These are phyloP conservation scores for Cucumis melo DNA, from an alignment of 306 rosid genomes.

Conservation along the genomic window DNA sequence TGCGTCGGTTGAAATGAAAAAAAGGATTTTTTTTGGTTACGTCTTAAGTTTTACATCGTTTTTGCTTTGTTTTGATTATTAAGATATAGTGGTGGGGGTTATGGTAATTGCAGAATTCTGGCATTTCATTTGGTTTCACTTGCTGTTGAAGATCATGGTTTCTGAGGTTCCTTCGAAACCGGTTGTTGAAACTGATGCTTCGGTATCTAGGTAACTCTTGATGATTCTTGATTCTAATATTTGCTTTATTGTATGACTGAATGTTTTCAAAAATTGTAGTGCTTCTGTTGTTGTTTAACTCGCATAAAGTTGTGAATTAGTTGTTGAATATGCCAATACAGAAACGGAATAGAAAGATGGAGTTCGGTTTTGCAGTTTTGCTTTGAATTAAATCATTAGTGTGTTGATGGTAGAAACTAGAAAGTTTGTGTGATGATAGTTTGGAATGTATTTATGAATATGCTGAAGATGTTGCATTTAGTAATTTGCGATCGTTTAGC, in stretches of 20 bases:
- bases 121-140: not conserved
- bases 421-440: not conserved
- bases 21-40: not conserved
- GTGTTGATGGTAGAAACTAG: not conserved
- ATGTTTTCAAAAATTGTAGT: not conserved
- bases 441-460: not conserved
- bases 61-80: not conserved
- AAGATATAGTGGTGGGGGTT: not conserved
- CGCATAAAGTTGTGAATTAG: not conserved
- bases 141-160: slow-evolving; percentile 27
- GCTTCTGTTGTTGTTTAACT: not conserved
- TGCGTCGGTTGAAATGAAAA: not conserved
- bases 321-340: not conserved
- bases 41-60: not conserved
- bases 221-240: not conserved
- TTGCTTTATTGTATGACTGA: not conserved
- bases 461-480: not conserved
- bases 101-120: not conserved
- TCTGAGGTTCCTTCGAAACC: slow-evolving; percentile 34
- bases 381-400: not conserved
- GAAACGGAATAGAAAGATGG: not conserved
- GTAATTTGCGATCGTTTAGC: not conserved
- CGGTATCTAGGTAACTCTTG: slow-evolving; percentile 3
- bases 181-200: slow-evolving; percentile 19
- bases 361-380: not conserved